Evolutionary conservation across 2,329 filamentous ascomycete species (phyloP), one percentile per base, ranked within the genome.

Genomic region (Dactylonectria estremocensis): DNA sequence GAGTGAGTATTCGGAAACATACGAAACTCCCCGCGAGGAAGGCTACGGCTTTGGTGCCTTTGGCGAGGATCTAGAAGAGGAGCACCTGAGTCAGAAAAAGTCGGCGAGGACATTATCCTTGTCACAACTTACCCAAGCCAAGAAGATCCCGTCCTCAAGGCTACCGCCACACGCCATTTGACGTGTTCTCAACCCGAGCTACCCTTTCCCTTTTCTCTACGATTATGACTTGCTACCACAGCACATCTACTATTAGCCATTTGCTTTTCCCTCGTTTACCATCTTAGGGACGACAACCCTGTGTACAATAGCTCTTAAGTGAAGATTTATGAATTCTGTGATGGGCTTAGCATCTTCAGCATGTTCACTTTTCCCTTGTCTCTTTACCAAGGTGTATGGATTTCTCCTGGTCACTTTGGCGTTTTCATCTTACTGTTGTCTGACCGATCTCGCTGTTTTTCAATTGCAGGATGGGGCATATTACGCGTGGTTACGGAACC

Each of bases 41-140:
- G 73, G 77, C 8, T 78, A 79, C 33, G 81, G 70, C 24, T 83
- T 82, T 58, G 82, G 82, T 3, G 82, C 74, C 4, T 84, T 83
- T 66, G 82, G 81, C 1, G 84, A 83, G 77, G 83, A 83, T 74
- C 78, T 83, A 68, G 81, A 81, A 28, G 81, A 81, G 20, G 80
- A 82, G 56, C 78, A 80, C 10, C 73, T 79, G 20, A 80, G 78
- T 52, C 79, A 80, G 57, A 86, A 87, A 69, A 88, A 83, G 76
- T 89, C 90, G 1, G 89, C 88, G 22, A 87, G 88, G 70, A 91
- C 89, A 49, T 84, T 94, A 74, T 93, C 88, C 31, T 82, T 92
- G 11, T 89, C 88, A 67, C 88, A 89, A 75, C 78, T 91, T 72
- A 91, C 89, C 1, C 80, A 87, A 71, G 81, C 68, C 13, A 74